phyloP scores from a whole-genome alignment of 208 protist species.

The Trypanosoma melophagium region DNA sequence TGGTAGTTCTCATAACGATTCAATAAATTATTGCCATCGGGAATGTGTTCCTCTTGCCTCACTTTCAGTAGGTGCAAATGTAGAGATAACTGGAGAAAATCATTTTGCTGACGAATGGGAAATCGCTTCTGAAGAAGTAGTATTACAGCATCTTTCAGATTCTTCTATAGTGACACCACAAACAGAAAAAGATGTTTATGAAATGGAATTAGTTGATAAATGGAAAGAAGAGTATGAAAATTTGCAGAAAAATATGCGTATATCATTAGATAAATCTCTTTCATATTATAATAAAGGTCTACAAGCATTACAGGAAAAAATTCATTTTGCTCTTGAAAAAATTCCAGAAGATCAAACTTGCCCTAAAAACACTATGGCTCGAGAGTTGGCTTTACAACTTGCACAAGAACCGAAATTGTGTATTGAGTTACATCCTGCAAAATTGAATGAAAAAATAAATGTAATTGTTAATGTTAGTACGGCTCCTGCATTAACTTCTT shows the following conservation, averaged over 20 bases:
- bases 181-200: neutral
- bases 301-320: conserved; percentile 1
- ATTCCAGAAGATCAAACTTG: neutral
- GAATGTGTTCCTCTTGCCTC: conserved; percentile 19
- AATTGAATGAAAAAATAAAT: neutral
- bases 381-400: conserved; percentile 1
- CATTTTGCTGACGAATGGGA: conserved; percentile 7
- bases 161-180: neutral
- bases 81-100: neutral
- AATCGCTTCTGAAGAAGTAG: neutral
- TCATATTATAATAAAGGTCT: conserved; percentile 22
- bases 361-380: neutral
- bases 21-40: conserved; percentile 10
- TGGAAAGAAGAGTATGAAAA: conserved; percentile 15
- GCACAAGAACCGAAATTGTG: conserved; percentile 1
- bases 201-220: conserved; percentile 6
- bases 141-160: neutral
- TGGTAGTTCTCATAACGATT: neutral
- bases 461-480: neutral
- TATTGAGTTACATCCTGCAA: conserved; percentile 12
- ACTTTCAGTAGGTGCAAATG: conserved; percentile 15
- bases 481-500: neutral
- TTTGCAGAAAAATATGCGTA: conserved; percentile 4
- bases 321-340: neutral
- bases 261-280: conserved; percentile 17